Evolutionary conservation across 179 eudicot species (phyloP).

Genomic region (Gypsophila paniculata): DNA sequence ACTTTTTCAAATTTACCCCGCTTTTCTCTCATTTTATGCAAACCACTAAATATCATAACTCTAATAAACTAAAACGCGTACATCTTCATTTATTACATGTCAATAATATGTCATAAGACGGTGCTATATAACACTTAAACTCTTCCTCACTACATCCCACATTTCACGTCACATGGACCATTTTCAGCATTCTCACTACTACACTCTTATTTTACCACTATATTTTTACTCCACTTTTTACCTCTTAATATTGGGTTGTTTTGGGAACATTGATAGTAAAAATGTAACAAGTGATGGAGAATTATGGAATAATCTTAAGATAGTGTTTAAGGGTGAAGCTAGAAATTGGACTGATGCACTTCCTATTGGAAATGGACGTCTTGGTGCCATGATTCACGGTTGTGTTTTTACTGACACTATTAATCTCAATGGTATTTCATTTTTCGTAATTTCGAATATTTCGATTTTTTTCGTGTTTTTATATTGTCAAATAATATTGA

Average conservation of each 20-base stretch:
- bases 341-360: conserved; percentile 82
- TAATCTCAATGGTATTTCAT: conserved; percentile 68
- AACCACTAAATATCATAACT: no score
- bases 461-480: no score
- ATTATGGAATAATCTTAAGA: conserved; percentile 51
- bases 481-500: no score
- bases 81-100: no score
- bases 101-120: no score
- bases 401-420: conserved; percentile 50
- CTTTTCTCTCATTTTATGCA: no score
- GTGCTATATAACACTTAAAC: no score
- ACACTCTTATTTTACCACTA: neutral
- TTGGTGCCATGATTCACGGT: conserved; percentile 84
- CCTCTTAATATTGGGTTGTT: conserved; percentile 21
- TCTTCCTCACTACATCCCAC: no score
- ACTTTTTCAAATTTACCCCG: no score
- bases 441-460: neutral
- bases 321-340: conserved; percentile 49
- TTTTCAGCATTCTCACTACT: neutral
- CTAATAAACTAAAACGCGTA: no score
- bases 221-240: conserved; percentile 24
- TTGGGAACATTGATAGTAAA: conserved; percentile 24
- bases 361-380: conserved; percentile 78
- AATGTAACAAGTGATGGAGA: conserved; percentile 14
- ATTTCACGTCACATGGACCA: conserved; percentile 14